Evolutionary conservation across 1,284 basidiomycete genomes (phyloP).

Genomic region (Singerocomus rubriflavus): DNA sequence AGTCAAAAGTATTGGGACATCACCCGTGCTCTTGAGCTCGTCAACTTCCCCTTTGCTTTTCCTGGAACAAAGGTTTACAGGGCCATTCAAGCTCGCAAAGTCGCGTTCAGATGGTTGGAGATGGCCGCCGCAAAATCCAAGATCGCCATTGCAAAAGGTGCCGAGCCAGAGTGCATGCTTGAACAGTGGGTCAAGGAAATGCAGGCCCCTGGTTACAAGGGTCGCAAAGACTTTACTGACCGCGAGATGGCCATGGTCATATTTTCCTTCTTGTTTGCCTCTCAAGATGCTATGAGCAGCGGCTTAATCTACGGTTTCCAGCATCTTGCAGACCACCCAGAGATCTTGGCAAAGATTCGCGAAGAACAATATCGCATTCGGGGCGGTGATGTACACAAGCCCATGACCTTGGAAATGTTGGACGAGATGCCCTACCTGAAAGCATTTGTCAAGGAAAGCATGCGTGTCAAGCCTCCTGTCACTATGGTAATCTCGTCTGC

Average conservation of each 20-base stretch:
- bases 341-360: constrained; percentile 84
- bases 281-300: constrained; percentile 97
- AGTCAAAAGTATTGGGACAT: constrained; percentile 96
- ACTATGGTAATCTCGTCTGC: constrained; percentile 68
- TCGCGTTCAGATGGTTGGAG: constrained; percentile 81
- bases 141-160: constrained; percentile 78
- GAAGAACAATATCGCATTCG: constrained; percentile 90
- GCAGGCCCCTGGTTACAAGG: constrained; percentile 68
- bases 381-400: constrained; percentile 73
- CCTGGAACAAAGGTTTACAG: constrained; percentile 97
- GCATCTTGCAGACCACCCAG: constrained; percentile 90
- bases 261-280: constrained; percentile 96
- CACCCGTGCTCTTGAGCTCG: constrained; percentile 92
- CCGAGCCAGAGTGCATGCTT: constrained; percentile 85
- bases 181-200: constrained; percentile 90
- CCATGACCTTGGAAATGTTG: constrained; percentile 86
- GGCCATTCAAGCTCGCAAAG: constrained; percentile 91
- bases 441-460: constrained; percentile 90
- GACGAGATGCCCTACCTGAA: constrained; percentile 93
- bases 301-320: constrained; percentile 95
- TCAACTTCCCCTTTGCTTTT: constrained; percentile 97
- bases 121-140: constrained; percentile 82
- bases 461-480: constrained; percentile 89
- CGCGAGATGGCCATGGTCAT: constrained; percentile 96
- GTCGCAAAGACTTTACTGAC: constrained; percentile 86